phyloP scores from a whole-genome alignment of 2,329 filamentous ascomycete species.

The Cytospora paraplurivora region DNA sequence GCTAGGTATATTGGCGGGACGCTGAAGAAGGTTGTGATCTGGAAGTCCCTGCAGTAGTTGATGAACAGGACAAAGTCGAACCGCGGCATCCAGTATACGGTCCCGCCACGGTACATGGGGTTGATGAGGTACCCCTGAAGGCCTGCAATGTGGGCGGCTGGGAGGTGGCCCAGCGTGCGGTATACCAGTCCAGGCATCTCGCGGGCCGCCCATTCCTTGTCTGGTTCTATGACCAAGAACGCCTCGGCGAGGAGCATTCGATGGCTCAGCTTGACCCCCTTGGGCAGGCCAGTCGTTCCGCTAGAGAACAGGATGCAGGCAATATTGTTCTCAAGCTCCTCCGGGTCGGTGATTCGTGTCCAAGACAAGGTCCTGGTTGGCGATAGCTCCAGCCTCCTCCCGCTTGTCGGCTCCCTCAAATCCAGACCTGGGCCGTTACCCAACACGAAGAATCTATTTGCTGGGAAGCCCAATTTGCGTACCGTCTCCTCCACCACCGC shows the following conservation, averaged over 20 bases:
- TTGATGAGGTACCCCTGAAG: conserved; percentile 48
- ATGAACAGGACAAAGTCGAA: conserved; percentile 62
- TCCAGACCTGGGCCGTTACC: conserved; percentile 26
- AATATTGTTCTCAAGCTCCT: conserved; percentile 44
- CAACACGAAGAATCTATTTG: conserved; percentile 34
- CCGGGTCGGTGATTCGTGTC: conserved; percentile 53
- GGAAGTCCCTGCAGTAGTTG: conserved; percentile 50
- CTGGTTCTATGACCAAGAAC: conserved; percentile 37
- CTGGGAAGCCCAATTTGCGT: conserved; percentile 3
- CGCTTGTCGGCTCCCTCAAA: conserved; percentile 36
- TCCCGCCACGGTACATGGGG: conserved; percentile 45
- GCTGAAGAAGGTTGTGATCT: conserved; percentile 57
- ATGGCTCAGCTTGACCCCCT: conserved; percentile 50
- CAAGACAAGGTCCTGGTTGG: conserved; percentile 48
- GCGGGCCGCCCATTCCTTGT: conserved; percentile 36
- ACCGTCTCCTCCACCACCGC: conserved; percentile 40
- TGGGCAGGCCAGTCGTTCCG: conserved; percentile 52
- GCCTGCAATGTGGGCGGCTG: conserved; percentile 50
- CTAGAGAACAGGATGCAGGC: conserved; percentile 51
- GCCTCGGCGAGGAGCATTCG: conserved; percentile 46
- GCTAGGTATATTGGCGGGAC: conserved; percentile 63
- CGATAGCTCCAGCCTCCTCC: conserved; percentile 39
- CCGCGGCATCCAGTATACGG: conserved; percentile 63
- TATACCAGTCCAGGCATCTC: conserved; percentile 35
- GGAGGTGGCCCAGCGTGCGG: conserved; percentile 46